phyloP scores from a whole-genome alignment of 176 grass and related monocot genomes.

The Triticum urartu region DNA sequence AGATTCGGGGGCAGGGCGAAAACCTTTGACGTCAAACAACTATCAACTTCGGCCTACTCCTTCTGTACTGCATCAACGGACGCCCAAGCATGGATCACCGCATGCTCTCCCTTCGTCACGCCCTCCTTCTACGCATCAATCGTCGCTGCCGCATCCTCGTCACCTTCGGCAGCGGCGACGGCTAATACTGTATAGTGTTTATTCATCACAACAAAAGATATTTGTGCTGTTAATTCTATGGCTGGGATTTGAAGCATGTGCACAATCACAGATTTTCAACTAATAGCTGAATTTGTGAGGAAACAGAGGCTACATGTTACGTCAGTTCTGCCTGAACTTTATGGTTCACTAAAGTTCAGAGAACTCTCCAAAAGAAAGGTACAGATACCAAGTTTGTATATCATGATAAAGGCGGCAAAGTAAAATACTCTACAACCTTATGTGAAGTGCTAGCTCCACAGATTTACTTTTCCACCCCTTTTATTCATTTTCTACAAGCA shows the following conservation, averaged over 20 bases:
- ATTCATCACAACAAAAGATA: not conserved
- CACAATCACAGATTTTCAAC: not conserved
- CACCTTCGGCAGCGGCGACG: no score
- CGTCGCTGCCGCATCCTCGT: no score
- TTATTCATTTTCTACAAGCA: no score
- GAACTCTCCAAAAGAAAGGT: constrained; percentile 4
- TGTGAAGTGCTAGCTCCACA: no score
- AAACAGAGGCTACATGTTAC: not conserved
- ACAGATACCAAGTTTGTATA: not conserved
- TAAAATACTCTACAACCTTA: not conserved
- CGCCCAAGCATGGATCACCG: no score
- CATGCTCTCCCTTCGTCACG: no score
- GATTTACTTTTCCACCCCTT: no score
- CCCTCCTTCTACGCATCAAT: no score
- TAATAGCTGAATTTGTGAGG: not conserved
- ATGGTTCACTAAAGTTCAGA: not conserved
- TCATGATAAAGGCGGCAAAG: not conserved
- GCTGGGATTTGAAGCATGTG: not conserved
- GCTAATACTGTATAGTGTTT: not conserved
- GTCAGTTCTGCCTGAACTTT: not conserved
- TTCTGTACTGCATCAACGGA: no score
- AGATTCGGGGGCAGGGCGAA: no score
- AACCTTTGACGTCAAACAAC: no score
- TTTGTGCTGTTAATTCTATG: not conserved
- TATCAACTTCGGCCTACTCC: no score